Evolutionary conservation across 768 basidiomycete species (phyloP), one percentile per base, ranked within the genome.

Genomic region (Leccinum broughii): DNA sequence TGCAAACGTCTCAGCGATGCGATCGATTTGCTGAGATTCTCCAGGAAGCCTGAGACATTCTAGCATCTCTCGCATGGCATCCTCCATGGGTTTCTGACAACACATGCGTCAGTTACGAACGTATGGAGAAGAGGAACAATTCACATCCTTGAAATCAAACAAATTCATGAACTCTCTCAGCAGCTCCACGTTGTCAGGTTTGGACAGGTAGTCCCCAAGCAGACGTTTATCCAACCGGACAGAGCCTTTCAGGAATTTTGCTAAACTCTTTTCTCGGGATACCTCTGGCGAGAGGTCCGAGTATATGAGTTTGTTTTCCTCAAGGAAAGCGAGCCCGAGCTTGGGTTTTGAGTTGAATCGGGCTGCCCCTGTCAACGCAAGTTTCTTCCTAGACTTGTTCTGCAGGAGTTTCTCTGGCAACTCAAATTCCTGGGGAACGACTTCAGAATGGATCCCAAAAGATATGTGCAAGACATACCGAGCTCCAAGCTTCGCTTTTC

Each of bases 261-360:
- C 96, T 28, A 98, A 80, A 65, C 89, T 92, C 54, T 80, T 81
- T 3, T 81, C 71, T 57, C 82, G 85, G 7, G 90, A 79, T 20
- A 84, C 75, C 13, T 77, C 81, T 15, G 80, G 73, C 20, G 84
- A 83, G 34, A 85, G 74, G 62, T 91, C 85, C 5, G 80, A 75
- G 69, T 90, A 89, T 59, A 99, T 92, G 46, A 99, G 78, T n/a
- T 86, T 86, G 68, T 96, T 89, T 68, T 97, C 93, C 71, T 98
- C 94, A 37, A 98, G 80, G 76, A 93, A 98, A 3, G 92, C 83
- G 28, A 98, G 75, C 0, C 95, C 97, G 37, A 82, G 79, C 75
- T 96, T 98, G 1, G 97, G 95, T 75, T 98, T 98, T 14, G 83
- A 75, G 69, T 99, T 99, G 78, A 98, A 99, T 39, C 87, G 85